phyloP scores from a whole-genome alignment of 2,329 filamentous ascomycete species.

The Aspergillus novoparasiticus region DNA sequence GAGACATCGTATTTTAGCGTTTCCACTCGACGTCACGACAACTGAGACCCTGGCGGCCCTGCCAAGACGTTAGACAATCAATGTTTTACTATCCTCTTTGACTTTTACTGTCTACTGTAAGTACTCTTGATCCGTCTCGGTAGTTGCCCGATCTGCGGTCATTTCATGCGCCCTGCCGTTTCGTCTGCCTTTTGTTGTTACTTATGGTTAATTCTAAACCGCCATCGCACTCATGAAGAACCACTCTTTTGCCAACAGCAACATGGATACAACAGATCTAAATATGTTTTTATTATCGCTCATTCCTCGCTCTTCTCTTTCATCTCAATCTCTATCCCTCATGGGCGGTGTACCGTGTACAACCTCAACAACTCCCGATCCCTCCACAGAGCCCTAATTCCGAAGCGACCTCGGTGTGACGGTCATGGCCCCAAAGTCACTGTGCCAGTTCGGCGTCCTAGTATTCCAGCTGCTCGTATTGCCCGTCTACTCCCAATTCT shows the following conservation, averaged over 20 bases:
- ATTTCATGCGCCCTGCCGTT: too few species aligned
- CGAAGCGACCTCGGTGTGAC: background rate
- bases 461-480: background rate
- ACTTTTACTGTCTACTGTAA: background rate
- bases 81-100: background rate
- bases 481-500: background rate
- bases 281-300: too few species aligned
- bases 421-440: background rate
- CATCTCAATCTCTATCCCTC: background rate
- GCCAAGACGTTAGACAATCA: background rate
- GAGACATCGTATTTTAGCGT: constrained; percentile 4
- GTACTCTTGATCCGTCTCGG: background rate
- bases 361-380: background rate
- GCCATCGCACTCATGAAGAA: too few species aligned
- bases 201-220: too few species aligned
- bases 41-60: background rate
- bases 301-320: too few species aligned
- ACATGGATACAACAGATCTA: too few species aligned
- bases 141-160: background rate
- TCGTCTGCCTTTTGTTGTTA: too few species aligned
- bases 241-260: too few species aligned
- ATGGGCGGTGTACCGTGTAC: background rate
- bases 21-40: background rate
- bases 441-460: background rate
- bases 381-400: background rate